Base-by-base conservation (phyloP, 2,329 filamentous ascomycete species). In the Geosmithia flava region DNA sequence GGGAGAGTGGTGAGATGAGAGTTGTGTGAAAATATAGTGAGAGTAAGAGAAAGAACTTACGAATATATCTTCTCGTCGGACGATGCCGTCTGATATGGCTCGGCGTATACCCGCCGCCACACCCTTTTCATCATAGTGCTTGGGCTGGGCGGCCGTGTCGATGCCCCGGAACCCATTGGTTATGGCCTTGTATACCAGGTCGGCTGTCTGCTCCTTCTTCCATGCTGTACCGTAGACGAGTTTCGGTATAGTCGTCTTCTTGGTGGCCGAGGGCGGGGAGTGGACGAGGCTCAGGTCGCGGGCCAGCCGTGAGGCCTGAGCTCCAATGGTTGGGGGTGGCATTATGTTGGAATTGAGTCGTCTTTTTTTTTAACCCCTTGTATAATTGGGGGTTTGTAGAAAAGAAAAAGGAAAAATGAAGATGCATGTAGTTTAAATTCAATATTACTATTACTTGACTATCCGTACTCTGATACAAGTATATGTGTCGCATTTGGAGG, bases 161-260 rank as follows among this genome's bases (percentile, higher is more conserved):
- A 93, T 67, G 44, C 71, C 84, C 30, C 80, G 74, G 56, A 91
- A 93, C 5, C 87, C 86, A 43, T 76, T 68, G 43, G 70, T 70
- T 33, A 93, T 59, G 2, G 87, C 87, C 52, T 74, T 64, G 55
- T 82, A 77, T 20, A 93, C 86, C 2, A 91, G 70, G 48, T 76
- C 68, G 19, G 75, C 72, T 0, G 85, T 88, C 17, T 66, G 66
- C 1, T 83, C 78, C 57, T 83, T 82, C 63, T 93, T 93, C 86
- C 87, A 91, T n/a, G 87, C 87, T 2, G 87, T 91, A 47, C 87
- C 87, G 61, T 93, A 93, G 52, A 93, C 57, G 29, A 81, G 67
- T 52, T 68, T 71, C 5, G 75, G 76, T 54, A 78, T 48, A 3
- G 20, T 33, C 15, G 44, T 43, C 17, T 41, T 40, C 3, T 11